These are phyloP conservation scores for Fusarium palustre DNA, from an alignment of 2,329 filamentous ascomycete genomes.

Conservation along the genomic window DNA sequence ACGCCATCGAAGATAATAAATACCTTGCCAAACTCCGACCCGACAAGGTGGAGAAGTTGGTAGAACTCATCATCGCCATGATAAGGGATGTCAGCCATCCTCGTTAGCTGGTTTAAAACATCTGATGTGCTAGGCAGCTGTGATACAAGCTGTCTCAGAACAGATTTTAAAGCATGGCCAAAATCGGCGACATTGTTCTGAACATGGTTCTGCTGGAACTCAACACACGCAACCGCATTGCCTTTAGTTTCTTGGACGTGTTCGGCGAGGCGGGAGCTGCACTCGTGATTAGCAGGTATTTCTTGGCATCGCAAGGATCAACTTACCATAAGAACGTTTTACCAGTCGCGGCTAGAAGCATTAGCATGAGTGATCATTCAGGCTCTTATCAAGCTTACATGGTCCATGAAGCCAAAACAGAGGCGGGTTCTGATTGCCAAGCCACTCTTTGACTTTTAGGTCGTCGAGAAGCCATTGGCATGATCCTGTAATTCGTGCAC, in stretches of 20 bases:
- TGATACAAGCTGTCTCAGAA: not conserved
- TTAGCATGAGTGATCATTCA: not conserved
- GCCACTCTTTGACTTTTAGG: not conserved
- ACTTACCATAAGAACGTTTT: slow-evolving; percentile 15
- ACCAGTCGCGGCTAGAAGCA: not conserved
- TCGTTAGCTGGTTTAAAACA: accelerated
- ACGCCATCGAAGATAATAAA: not conserved
- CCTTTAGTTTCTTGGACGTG: not conserved
- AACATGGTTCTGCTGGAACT: not conserved
- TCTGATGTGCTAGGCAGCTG: not conserved
- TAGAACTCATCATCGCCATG: not conserved
- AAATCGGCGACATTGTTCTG: slow-evolving; percentile 4
- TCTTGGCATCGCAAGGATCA: not conserved
- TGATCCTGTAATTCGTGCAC: not conserved
- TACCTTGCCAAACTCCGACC: not conserved
- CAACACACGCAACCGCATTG: not conserved
- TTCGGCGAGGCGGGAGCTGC: not conserved
- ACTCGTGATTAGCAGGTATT: not conserved
- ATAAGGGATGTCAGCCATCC: not conserved
- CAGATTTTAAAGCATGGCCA: not conserved
- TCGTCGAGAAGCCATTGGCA: slow-evolving; percentile 7
- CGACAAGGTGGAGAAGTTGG: not conserved
- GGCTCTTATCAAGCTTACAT: not conserved
- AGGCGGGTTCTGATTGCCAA: accelerated
- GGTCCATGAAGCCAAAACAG: slow-evolving; percentile 22